Evolutionary conservation across 2,329 filamentous ascomycete genomes (phyloP).

Genomic region (Rutstroemia sp.): DNA sequence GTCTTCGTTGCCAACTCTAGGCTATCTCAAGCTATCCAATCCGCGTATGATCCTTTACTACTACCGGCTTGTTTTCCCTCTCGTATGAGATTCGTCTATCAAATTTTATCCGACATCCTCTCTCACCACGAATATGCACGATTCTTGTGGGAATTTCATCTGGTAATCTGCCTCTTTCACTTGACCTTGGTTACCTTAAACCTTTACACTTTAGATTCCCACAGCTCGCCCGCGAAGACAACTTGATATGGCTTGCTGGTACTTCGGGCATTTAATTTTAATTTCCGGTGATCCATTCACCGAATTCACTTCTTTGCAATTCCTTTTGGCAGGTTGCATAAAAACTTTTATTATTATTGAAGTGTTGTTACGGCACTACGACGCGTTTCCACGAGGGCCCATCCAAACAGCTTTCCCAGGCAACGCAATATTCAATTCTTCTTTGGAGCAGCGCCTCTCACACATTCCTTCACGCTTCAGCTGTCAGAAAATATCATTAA

Average conservation of each 20-base stretch:
- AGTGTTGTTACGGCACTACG: too few species aligned
- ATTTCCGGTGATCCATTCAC: too few species aligned
- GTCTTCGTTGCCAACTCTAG: background rate
- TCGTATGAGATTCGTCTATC: background rate
- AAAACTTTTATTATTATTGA: background rate
- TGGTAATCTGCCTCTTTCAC: background rate
- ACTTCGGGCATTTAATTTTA: too few species aligned
- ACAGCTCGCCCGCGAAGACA: too few species aligned
- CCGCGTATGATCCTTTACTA: slow-evolving; percentile 3
- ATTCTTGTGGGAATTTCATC: slow-evolving; percentile 7
- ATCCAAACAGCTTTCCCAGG: too few species aligned
- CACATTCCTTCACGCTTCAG: too few species aligned
- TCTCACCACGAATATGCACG: background rate
- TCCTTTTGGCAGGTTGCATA: background rate
- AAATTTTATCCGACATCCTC: background rate
- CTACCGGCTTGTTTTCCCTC: background rate
- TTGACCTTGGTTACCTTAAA: background rate
- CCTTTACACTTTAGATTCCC: too few species aligned
- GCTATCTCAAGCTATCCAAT: background rate
- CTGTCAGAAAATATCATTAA: too few species aligned
- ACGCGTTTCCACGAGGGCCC: too few species aligned
- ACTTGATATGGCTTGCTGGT: too few species aligned
- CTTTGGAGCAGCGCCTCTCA: too few species aligned
- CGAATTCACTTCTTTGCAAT: background rate
- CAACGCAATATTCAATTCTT: too few species aligned